Percentiles rank a stretch among this genome's conserved stretches.
Evolutionary conservation across 495 filamentous ascomycete species (phyloP).

Genomic region (Xylaria bambusicola): DNA sequence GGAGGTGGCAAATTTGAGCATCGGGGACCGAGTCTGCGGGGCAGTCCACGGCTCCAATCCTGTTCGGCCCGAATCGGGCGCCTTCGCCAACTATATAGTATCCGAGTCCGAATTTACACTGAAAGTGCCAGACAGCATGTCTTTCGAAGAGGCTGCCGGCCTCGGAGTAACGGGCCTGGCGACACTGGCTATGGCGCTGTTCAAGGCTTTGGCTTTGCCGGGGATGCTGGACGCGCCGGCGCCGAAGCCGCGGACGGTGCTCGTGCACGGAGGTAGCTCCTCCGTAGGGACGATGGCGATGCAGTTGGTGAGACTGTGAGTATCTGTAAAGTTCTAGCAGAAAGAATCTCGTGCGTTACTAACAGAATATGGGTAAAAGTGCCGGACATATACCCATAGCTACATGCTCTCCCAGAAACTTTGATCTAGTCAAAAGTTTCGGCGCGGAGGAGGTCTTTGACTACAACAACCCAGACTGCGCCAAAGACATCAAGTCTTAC

Average conservation of each 20-base stretch:
- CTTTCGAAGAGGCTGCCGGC: conserved; percentile 1
- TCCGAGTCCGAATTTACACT: background rate
- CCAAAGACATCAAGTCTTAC: background rate
- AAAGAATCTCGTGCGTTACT: background rate
- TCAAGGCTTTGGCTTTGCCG: background rate
- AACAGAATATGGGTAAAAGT: background rate
- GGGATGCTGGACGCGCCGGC: conserved; percentile 2
- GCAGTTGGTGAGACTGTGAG: conserved; percentile 19
- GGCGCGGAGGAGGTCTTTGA: conserved; percentile 9
- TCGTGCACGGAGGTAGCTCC: conserved; percentile 18
- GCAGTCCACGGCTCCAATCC: background rate
- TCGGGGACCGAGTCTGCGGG: conserved; percentile 14
- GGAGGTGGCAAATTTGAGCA: background rate
- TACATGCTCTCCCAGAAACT: conserved; percentile 7
- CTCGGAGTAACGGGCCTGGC: background rate
- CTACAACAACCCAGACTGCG: conserved; percentile 6
- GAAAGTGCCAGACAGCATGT: conserved; percentile 1
- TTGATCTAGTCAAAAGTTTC: background rate
- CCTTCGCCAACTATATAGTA: conserved; percentile 5
- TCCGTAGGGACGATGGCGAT: conserved; percentile 13
- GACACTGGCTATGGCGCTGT: conserved; percentile 13
- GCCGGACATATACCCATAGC: conserved; percentile 7
- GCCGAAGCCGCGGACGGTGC: background rate
- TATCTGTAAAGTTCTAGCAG: background rate
- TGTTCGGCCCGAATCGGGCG: background rate